Evolutionary conservation across 176 grass and related monocot species (phyloP), one percentile per base, ranked within the genome.

Genomic region (Themeda triandra): DNA sequence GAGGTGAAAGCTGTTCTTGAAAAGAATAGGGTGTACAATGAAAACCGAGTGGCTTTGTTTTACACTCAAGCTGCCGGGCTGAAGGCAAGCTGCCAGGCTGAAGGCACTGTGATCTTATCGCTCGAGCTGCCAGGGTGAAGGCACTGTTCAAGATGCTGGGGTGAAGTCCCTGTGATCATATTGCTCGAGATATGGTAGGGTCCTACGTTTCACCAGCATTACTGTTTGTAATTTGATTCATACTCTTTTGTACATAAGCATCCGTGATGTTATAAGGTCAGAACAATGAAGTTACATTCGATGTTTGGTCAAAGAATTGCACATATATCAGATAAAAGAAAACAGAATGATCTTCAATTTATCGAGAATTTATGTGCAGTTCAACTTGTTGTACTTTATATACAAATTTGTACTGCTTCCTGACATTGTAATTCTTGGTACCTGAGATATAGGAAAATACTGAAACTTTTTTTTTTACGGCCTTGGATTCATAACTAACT

Each of bases 181-280:
- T 46, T 13, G 21, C 42, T n/a, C 8, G 9, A 56, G 29, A 70
- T 83, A 56, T 75, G 28, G 63, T 15, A 33, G 37, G 33, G 41
- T 71, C 25, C 41, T 80, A 41, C 19, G 37, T n/a, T 78, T 35
- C 6, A 31, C 18, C 17, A 42, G 41, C 73, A 54, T 27, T 63
- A 24, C 40, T 3, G 39, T 33, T 70, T 84, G 89, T 84, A 91
- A 87, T 80, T 79, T 87, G 78, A 74, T 90, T 79, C 65, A 33
- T 71, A 71, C 42, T 41, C 45, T 72, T 69, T 69, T 91, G 89
- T 91, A 87, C 85, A 87, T 91, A 91, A 80, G 31, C 85, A 63
- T 80, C 77, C 14, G 30, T 87, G 36, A 45, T 48, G 56, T 51
- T 84, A 44, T 62, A 25, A 77, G 72, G 56, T 51, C 40, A 56